phyloP scores from a whole-genome alignment of 768 basidiomycete genomes.

The Lactifluus volemus region DNA sequence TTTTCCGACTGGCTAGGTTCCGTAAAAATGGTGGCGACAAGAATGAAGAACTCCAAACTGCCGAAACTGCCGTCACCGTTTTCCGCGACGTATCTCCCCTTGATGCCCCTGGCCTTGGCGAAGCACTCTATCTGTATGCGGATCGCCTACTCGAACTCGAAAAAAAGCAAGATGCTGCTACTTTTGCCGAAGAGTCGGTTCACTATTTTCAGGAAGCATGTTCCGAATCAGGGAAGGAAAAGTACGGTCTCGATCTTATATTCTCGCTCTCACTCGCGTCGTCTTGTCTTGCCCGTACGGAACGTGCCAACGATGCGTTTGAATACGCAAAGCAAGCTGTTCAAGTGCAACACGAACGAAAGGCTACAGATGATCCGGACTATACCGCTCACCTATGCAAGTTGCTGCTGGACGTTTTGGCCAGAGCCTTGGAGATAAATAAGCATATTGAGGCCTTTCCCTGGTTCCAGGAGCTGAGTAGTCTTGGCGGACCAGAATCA shows the following conservation, averaged over 20 bases:
- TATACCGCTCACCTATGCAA: background rate
- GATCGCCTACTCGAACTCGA: slow-evolving; percentile 10
- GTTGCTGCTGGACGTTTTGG: slow-evolving; percentile 2
- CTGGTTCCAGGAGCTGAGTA: background rate
- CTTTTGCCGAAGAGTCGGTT: slow-evolving; percentile 7
- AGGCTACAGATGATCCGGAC: background rate
- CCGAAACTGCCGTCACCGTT: background rate
- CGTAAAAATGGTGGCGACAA: background rate
- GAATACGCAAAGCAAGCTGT: slow-evolving; percentile 12
- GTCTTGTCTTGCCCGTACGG: slow-evolving; percentile 9
- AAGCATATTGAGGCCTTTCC: background rate
- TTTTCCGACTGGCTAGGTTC: slow-evolving; percentile 2
- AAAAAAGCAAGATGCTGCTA: slow-evolving; percentile 1
- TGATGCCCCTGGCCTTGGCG: slow-evolving; percentile 3
- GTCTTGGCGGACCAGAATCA: background rate
- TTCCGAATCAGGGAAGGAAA: background rate
- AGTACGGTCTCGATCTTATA: slow-evolving; percentile 5
- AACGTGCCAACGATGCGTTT: background rate
- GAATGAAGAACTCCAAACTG: background rate
- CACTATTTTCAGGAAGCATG: slow-evolving; percentile 7
- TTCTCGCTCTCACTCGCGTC: slow-evolving; percentile 11
- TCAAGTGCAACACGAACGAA: slow-evolving; percentile 3
- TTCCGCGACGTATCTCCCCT: slow-evolving; percentile 2
- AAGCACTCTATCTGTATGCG: slow-evolving; percentile 1
- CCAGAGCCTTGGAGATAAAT: background rate